A percentile compares a stretch with the other conserved stretches of the same genome.
These are phyloP conservation scores for Globisporangium okanoganense DNA, from an alignment of 352 stramenopile genomes.

Conservation along the genomic window DNA sequence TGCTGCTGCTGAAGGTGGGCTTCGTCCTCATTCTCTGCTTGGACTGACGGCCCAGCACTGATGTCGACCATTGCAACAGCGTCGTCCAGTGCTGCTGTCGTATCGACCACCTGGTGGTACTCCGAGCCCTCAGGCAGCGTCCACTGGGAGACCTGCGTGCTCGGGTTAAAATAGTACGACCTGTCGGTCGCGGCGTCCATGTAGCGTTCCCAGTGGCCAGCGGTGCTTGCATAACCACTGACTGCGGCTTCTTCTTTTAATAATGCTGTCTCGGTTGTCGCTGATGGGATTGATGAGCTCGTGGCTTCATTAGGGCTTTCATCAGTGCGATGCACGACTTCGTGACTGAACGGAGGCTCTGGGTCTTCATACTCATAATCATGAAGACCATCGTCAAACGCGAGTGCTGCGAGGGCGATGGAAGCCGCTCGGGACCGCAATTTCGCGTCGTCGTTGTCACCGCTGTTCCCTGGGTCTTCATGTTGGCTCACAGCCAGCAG, in stretches of 20 bases:
- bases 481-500: neutral
- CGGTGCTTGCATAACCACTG: neutral
- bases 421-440: slow-evolving; percentile 3
- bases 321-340: neutral
- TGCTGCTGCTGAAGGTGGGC: neutral
- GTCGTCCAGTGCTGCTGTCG: too few relatives aligned
- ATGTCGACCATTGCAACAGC: too few relatives aligned
- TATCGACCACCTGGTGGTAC: slow-evolving; percentile 7
- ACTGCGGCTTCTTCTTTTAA: neutral
- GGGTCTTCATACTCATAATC: too few relatives aligned
- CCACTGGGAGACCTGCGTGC: slow-evolving; percentile 38
- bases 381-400: slow-evolving; percentile 18
- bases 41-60: neutral
- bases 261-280: neutral
- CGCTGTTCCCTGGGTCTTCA: neutral
- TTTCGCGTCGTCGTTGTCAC: neutral
- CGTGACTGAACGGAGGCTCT: neutral
- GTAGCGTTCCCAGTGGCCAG: slow-evolving; percentile 43
- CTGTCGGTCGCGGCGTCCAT: slow-evolving; percentile 42
- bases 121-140: slow-evolving; percentile 21
- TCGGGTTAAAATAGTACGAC: slow-evolving; percentile 50
- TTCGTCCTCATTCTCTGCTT: neutral
- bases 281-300: neutral
- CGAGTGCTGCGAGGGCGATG: slow-evolving; percentile 15
- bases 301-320: neutral